These are phyloP conservation scores for Thermomucor indicae-seudaticae DNA, from an alignment of 371 early-diverging fungal genomes.

Conservation along the genomic window DNA sequence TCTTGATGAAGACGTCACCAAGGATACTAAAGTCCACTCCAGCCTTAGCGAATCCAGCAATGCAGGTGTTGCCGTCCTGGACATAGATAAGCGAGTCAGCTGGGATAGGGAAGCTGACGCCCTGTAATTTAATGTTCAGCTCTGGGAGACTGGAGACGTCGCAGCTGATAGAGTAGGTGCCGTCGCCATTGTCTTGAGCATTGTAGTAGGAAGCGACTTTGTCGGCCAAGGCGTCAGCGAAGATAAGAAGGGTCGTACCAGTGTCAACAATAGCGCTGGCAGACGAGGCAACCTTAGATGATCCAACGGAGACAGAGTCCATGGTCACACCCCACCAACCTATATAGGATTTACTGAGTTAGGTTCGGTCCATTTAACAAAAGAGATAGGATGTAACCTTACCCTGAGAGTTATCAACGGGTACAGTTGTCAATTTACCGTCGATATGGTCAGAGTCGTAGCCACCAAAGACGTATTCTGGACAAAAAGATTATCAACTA, in stretches of 20 bases:
- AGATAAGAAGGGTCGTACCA: constrained; percentile 21
- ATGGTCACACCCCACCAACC: constrained; percentile 11
- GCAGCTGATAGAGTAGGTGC: constrained; percentile 25
- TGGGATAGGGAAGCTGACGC: constrained; percentile 16
- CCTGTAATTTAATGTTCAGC: constrained; percentile 14
- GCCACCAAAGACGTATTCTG: constrained; percentile 33
- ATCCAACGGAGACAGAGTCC: not conserved
- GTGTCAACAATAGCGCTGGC: constrained; percentile 25
- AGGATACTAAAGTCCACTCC: constrained; percentile 27
- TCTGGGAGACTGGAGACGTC: constrained; percentile 17
- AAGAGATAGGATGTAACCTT: too few species aligned
- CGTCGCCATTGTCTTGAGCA: constrained; percentile 19
- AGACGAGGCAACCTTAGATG: not conserved
- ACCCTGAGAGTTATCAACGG: constrained; percentile 20
- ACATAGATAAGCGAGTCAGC: constrained; percentile 18
- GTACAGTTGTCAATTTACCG: constrained; percentile 17
- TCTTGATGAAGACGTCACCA: constrained; percentile 45
- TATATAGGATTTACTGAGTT: too few species aligned
- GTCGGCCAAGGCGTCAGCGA: constrained; percentile 12
- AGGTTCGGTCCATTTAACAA: too few species aligned
- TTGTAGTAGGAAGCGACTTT: constrained; percentile 12
- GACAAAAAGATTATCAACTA: not conserved
- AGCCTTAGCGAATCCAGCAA: constrained; percentile 23
- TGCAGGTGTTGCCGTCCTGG: constrained; percentile 11
- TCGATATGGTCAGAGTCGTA: constrained; percentile 12